Conservation (phyloP, 2,329 filamentous ascomycete genomes). For the Lomentospora prolificans region DNA sequence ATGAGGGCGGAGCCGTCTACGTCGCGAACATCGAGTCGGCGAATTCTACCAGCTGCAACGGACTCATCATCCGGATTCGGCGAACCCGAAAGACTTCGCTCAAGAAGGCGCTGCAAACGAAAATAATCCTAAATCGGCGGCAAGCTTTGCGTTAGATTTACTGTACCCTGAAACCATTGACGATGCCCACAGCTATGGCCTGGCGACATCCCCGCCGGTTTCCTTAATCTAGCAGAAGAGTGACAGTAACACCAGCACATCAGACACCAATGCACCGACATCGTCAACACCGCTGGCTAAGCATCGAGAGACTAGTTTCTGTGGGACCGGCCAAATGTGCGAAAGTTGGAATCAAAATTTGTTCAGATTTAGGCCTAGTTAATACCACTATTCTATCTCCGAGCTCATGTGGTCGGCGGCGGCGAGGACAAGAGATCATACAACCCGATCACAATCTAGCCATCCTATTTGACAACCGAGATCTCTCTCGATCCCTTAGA, state of each 20-base stretch:
- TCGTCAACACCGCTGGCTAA: neutral
- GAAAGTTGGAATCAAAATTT: neutral
- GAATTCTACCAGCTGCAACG: no score
- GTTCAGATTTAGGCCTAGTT: neutral
- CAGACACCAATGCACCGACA: neutral
- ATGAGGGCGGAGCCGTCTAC: no score
- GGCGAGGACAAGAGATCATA: neutral
- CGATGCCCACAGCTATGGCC: neutral
- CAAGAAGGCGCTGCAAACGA: neutral
- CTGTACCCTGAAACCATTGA: neutral
- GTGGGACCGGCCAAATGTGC: neutral
- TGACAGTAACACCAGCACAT: neutral
- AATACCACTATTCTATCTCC: neutral
- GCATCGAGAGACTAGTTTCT: neutral
- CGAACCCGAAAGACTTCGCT: neutral
- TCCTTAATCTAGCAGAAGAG: neutral
- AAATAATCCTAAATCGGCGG: neutral
- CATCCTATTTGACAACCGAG: conserved; percentile 1
- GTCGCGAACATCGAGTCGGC: no score
- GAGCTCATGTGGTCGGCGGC: neutral
- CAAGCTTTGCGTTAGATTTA: neutral
- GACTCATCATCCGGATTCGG: no score
- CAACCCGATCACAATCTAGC: neutral
- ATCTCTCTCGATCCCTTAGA: conserved; percentile 55
- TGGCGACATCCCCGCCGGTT: neutral